Evolutionary conservation across 768 basidiomycete genomes (phyloP), one percentile per base, ranked within the genome.

Genomic region (Kwoniella heveanensis): DNA sequence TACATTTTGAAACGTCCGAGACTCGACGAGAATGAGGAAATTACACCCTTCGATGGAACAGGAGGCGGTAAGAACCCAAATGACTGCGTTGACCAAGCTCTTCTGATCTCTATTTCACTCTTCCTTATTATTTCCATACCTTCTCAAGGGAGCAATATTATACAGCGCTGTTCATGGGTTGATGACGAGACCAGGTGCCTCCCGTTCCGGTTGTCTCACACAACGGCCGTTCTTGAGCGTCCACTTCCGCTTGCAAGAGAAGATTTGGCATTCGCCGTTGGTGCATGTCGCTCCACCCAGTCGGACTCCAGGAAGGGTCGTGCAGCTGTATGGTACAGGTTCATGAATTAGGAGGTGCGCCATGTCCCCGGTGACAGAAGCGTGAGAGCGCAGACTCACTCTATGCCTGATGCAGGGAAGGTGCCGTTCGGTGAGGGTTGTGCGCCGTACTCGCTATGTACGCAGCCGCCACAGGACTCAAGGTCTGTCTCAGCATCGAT

Each of bases 221-320:
- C 59, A 60, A 10, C 47, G 49, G 36, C 50, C 59, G n/a, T 53
- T 21, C 22, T 10, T 19, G 15, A 60, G 26, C 3, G 30, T 53
- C 50, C 49, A 60, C n/a, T 54, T 54, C 26, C 39, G 13, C 50
- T 39, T 51, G 29, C 59, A 60, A 6, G 50, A 29, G 26, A 54
- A 51, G 19, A 50, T 49, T 15, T 51, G 30, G 51, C 59, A 60
- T 25, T 54, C 1, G 37, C 59, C 59, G 26, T 60, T 53, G 3
- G 59, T 54, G 27, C 59, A 60, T 29, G 59, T 60, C 15, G 59
- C 49, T n/a, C 51, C 32, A 9, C 59, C 59, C 59, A 52, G 52
- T 6, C 39, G 49, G 21, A 47, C 51, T 6, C 59, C 59, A 26
- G 57, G 57, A 27, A 58, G 30, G 21, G n/a, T 32, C 9, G 57